Evolutionary conservation across 805 yeast genomes (phyloP).

Genomic region (Jamesozyma piceae): DNA sequence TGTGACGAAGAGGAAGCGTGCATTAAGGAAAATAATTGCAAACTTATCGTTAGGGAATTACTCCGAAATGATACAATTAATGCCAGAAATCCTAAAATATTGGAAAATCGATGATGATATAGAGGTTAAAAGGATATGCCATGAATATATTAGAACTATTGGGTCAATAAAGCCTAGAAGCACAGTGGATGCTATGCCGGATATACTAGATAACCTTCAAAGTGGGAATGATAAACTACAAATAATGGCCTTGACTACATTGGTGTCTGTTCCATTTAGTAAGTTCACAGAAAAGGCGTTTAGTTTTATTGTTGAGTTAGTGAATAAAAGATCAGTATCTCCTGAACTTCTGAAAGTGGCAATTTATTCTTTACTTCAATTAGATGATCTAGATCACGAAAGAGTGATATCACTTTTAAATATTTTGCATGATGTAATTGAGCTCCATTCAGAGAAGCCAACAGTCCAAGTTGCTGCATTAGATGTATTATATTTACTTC

Average conservation of each 20-base stretch:
- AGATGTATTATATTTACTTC: constrained; percentile 54
- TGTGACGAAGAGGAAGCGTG: constrained; percentile 34
- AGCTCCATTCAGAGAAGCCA: constrained; percentile 44
- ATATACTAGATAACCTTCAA: constrained; percentile 43
- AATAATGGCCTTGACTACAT: constrained; percentile 53
- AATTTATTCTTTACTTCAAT: constrained; percentile 56
- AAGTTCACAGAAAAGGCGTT: constrained; percentile 43
- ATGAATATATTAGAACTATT: constrained; percentile 54
- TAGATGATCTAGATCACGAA: constrained; percentile 47
- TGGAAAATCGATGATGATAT: constrained; percentile 49
- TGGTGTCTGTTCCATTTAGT: constrained; percentile 48
- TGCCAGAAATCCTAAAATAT: constrained; percentile 53
- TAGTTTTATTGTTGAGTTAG: constrained; percentile 27
- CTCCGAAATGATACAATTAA: constrained; percentile 57
- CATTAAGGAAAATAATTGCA: constrained; percentile 67
- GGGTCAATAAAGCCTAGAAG: constrained; percentile 49
- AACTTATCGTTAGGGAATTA: constrained; percentile 71
- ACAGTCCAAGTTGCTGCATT: constrained; percentile 64
- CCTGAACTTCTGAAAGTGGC: constrained; percentile 61
- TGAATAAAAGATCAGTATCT: constrained; percentile 38
- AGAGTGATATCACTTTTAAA: constrained; percentile 41
- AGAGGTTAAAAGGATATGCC: constrained; percentile 64
- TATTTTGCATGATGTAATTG: constrained; percentile 18
- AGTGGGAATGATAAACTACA: constrained; percentile 42
- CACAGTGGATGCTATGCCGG: constrained; percentile 47